Percentiles rank a stretch among this genome's conserved stretches.
phyloP scores from a whole-genome alignment of 768 basidiomycete species.

The Pleurotus ostreatus region DNA sequence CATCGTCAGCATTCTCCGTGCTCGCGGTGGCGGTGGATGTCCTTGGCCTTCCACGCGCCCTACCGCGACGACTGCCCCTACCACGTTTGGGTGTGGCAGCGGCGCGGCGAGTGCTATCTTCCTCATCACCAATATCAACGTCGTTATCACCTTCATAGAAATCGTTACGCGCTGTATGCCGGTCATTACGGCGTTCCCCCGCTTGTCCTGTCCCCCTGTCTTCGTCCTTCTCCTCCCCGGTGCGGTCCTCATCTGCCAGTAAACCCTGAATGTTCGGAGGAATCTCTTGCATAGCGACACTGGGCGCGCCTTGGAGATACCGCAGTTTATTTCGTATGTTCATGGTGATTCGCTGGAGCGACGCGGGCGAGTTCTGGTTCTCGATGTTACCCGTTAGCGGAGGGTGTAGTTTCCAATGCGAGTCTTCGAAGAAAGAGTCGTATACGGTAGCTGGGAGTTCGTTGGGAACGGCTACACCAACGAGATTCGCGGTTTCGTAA shows the following conservation, averaged over 20 bases:
- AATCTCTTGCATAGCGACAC: conserved; percentile 93
- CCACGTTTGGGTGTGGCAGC: conserved; percentile 12
- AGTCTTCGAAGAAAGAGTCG: conserved; percentile 89
- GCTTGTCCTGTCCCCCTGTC: conserved; percentile 53
- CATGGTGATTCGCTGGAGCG: conserved; percentile 83
- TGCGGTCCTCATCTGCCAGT: conserved; percentile 68
- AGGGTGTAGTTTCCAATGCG: conserved; percentile 90
- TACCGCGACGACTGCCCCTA: conserved; percentile 27
- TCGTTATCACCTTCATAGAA: conserved; percentile 74
- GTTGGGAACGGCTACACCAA: conserved; percentile 79
- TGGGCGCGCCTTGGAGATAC: conserved; percentile 94
- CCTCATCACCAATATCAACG: conserved; percentile 45
- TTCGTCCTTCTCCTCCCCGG: conserved; percentile 65
- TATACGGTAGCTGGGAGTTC: conserved; percentile 87
- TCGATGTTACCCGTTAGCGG: conserved; percentile 89
- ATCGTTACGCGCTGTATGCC: conserved; percentile 56
- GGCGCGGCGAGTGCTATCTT: neutral
- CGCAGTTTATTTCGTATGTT: conserved; percentile 84
- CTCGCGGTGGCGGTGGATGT: conserved; percentile 1
- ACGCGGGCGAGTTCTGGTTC: conserved; percentile 83
- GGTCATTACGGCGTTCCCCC: conserved; percentile 53
- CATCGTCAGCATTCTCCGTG: conserved; percentile 28
- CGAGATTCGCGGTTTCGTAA: conserved; percentile 92
- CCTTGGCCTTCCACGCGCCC: conserved; percentile 22
- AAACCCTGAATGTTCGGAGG: conserved; percentile 86